A percentile compares a stretch with the other conserved stretches of the same genome.
phyloP scores from a whole-genome alignment of 352 stramenopile species.

The Halophytophthora polymorphica region DNA sequence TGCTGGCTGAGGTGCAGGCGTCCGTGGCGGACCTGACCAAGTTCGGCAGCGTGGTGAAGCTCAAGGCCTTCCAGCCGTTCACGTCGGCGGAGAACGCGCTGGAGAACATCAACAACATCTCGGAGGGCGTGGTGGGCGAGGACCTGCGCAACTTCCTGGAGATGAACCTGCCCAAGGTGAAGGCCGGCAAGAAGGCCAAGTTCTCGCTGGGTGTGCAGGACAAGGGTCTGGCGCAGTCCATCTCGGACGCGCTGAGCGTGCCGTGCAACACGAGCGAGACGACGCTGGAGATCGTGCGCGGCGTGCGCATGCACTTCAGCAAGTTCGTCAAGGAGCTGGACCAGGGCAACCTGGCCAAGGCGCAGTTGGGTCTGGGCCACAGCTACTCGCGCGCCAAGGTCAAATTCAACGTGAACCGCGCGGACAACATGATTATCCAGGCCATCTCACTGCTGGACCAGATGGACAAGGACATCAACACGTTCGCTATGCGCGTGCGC shows the following conservation, averaged over 20 bases:
- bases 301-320: constrained; percentile 96
- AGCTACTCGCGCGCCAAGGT: constrained; percentile 98
- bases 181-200: constrained; percentile 89
- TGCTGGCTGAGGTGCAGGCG: constrained; percentile 89
- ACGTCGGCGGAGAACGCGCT: constrained; percentile 98
- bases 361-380: constrained; percentile 98
- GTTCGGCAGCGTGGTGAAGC: constrained; percentile 97
- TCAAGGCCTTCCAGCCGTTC: constrained; percentile 99
- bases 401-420: constrained; percentile 99
- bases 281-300: constrained; percentile 94
- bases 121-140: constrained; percentile 91
- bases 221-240: constrained; percentile 91
- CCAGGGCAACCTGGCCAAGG: constrained; percentile 94
- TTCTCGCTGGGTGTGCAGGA: constrained; percentile 92
- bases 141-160: constrained; percentile 99
- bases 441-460: constrained; percentile 99
- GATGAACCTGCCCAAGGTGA: constrained; percentile 98
- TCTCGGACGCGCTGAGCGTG: constrained; percentile 93
- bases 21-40: constrained; percentile 91
- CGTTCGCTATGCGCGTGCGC: constrained; percentile 98
- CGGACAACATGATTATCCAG: constrained; percentile 99
- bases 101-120: constrained; percentile 99
- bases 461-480: constrained; percentile 99
- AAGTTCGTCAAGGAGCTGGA: constrained; percentile 98
- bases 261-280: constrained; percentile 98